Evolutionary conservation across 192 early-diverging fungal species (phyloP), one percentile per base, ranked within the genome.

Genomic region (Backusella macrospora): DNA sequence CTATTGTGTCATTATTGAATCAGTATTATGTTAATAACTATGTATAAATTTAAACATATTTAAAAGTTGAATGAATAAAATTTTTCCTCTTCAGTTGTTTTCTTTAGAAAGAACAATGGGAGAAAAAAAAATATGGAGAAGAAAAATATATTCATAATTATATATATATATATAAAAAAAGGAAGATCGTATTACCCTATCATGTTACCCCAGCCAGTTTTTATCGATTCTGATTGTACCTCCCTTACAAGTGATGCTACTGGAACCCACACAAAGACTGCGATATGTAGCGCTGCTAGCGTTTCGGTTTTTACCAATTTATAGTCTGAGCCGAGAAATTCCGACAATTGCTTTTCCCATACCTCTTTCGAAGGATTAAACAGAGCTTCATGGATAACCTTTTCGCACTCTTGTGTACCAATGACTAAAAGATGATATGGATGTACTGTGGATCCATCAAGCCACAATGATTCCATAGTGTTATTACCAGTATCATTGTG

Each of bases 391-490:
- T 77, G 67, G 21, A 87, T 87, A 49, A 85, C 84, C 26, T 83
- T 80, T 43, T 87, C 84, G 65, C 86, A 87, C 59, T 87, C 86
- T 67, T 87, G 86, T 0, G 86, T 87, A n/a, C 85, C 85, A 43
- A 87, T 83, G 7, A 74, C 86, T 3, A 87, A 68, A 14, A 87
- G 47, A 71, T 87, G 86, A 63, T 85, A 87, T 0, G 86, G 86
- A 21, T 83, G 79, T 26, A 37, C 55, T 12, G 62, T 16, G 1
- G n/a, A 70, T 4, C 45, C 26, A 49, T 74, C 73, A 2, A 59
- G 18, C 52, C 52, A 59, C n/a, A 77, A 52, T 34, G 46, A 34
- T 8, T 21, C 9, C 10, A 26, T 16, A n/a, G 16, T 23, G 15
- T 37, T 74, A 14, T 55, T 38, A 34, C 65, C 43, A 1, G 46